Base-by-base conservation (phyloP, 257 asterid species). In the Nicotiana knightiana region DNA sequence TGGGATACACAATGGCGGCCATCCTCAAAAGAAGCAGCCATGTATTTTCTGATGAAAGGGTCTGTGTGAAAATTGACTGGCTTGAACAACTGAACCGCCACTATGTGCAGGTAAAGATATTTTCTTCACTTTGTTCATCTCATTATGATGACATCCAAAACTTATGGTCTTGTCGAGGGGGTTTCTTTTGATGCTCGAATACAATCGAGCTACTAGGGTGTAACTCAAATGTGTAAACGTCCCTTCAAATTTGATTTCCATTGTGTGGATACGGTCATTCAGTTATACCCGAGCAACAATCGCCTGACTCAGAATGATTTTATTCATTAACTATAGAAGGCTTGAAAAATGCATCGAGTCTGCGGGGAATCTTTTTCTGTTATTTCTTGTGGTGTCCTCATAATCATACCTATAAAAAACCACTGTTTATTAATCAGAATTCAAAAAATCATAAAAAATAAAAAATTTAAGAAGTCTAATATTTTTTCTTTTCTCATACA, bases 1-100 rank as follows among this genome's bases (percentile, higher is more conserved):
- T 96, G 92, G 99, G 99, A 82, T 96, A 96, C 87, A 94, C 98
- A 76, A 96, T 96, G 86, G 99, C 98, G 43, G 89, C 98, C 81
- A 96, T 96, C 83, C 97, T 96, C 83, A 96, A 94, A 88, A 86
- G 99, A 94, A 96, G 85, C 83, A 93, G 99, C 92, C 98, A 93
- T 82, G 88, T 94, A 5, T 91, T 96, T 84, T 82, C 83, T 71
- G 93, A 94, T 61, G 99, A 96, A 75, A 92, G 90, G 86, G 97
- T 92, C 86, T 94, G 95, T 66, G 96, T 94, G 83, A 96, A 96
- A 89, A 87, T 96, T 81, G 99, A 96, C 85, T 91, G 93, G 97
- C 93, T 96, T 43, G 98, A 92, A 86, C 99, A 96, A 87, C 85
- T 96, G 79, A 91, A 94, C 67, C 98, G 99, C 76, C 91, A 94